phyloP scores from a whole-genome alignment of 805 yeast genomes.

The Pichia phayaonensis region DNA sequence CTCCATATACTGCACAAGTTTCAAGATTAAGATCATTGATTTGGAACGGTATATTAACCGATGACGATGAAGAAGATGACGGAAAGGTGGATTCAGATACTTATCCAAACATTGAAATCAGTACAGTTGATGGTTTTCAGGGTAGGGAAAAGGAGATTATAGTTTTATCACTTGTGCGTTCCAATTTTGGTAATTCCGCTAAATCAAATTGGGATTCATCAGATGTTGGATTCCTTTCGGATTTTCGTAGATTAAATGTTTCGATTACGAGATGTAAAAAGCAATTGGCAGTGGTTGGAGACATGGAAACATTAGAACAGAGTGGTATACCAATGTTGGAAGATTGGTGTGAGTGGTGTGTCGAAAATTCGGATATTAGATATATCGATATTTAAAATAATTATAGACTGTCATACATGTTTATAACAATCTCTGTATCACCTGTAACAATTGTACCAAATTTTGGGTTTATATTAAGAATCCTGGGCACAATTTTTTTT shows the following conservation, averaged over 20 bases:
- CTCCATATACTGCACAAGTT: conserved; percentile 91
- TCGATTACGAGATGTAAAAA: conserved; percentile 88
- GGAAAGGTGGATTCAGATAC: background rate
- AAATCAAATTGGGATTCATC: conserved; percentile 27
- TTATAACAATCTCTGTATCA: conserved; percentile 42
- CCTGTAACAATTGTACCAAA: conserved; percentile 57
- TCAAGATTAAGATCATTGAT: conserved; percentile 44
- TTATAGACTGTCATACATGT: conserved; percentile 23
- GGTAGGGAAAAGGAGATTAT: conserved; percentile 92
- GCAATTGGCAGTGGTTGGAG: conserved; percentile 82
- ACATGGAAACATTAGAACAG: conserved; percentile 58
- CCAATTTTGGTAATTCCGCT: conserved; percentile 36
- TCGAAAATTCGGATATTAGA: conserved; percentile 55
- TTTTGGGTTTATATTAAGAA: conserved; percentile 55
- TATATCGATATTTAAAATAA: conserved; percentile 50
- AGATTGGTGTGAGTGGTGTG: conserved; percentile 66
- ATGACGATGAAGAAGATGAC: conserved; percentile 13
- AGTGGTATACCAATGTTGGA: conserved; percentile 42
- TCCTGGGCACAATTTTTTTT: conserved; percentile 33
- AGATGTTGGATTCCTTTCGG: conserved; percentile 78
- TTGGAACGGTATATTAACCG: conserved; percentile 18
- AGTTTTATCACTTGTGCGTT: conserved; percentile 71
- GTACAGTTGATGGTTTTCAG: conserved; percentile 95
- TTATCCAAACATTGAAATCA: conserved; percentile 54
- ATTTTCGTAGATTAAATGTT: conserved; percentile 76